Percentiles rank a stretch among this genome's conserved stretches.
Conservation (phyloP, 352 stramenopile species). For the Phytophthora syringae region DNA sequence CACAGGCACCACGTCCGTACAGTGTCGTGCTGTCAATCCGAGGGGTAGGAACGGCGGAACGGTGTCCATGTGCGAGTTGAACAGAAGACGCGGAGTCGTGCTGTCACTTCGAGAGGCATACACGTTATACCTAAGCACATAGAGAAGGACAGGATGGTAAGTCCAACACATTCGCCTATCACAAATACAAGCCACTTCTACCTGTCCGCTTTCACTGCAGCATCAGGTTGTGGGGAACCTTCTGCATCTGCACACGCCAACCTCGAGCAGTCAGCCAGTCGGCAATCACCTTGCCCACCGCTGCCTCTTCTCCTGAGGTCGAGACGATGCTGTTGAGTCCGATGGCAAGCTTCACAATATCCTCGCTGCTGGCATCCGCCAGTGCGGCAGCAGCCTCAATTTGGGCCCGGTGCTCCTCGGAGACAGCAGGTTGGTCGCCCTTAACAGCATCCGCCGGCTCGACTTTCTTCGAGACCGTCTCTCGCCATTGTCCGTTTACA, state of each 20-base stretch:
- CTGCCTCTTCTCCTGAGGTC: conserved; percentile 76
- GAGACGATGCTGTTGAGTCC: conserved; percentile 76
- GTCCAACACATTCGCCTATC: background rate
- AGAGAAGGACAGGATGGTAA: conserved; percentile 2
- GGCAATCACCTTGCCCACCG: conserved; percentile 68
- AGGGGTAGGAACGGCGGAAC: conserved; percentile 74
- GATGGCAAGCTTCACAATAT: conserved; percentile 68
- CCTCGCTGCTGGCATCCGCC: conserved; percentile 61
- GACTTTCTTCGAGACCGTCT: conserved; percentile 37
- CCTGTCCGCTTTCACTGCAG: conserved; percentile 62
- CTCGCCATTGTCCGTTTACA: conserved; percentile 75
- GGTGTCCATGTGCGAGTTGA: conserved; percentile 91
- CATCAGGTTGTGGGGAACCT: conserved; percentile 69
- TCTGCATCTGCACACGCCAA: conserved; percentile 81
- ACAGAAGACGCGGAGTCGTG: conserved; percentile 66
- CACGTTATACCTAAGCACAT: conserved; percentile 67
- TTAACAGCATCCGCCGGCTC: background rate
- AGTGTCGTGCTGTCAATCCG: conserved; percentile 71
- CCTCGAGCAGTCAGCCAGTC: conserved; percentile 69
- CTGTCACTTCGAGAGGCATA: conserved; percentile 68
- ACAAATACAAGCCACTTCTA: conserved; percentile 23
- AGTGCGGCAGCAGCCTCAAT: conserved; percentile 55
- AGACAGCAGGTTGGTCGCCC: conserved; percentile 26
- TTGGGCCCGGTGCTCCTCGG: conserved; percentile 53
- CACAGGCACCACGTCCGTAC: conserved; percentile 81